These are phyloP conservation scores for Firmiana major DNA, from an alignment of 345 rosid species.

Conservation along the genomic window DNA sequence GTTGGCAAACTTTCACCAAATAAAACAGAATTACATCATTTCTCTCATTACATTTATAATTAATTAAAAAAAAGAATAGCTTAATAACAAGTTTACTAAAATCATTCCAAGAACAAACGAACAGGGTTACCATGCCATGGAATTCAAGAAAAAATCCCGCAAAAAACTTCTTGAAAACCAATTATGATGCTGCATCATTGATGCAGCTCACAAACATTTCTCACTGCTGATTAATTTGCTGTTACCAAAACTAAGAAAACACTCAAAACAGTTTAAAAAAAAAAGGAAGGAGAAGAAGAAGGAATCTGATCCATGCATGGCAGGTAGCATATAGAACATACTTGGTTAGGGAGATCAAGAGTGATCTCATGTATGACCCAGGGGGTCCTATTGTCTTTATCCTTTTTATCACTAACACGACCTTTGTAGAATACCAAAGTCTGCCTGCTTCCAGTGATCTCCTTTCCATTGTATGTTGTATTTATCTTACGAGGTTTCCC, in stretches of 20 bases:
- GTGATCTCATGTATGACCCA: constrained; percentile 39
- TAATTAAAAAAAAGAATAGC: too few species aligned
- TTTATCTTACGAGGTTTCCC: background rate
- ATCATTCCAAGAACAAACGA: background rate
- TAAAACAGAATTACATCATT: too few species aligned
- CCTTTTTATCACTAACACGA: background rate
- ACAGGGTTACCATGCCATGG: background rate
- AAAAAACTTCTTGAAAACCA: background rate
- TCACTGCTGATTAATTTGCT: background rate
- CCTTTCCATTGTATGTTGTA: background rate
- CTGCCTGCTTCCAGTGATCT: constrained; percentile 29
- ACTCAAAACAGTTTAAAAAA: background rate
- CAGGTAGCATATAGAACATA: background rate
- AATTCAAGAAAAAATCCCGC: background rate
- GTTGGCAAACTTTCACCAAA: too few species aligned
- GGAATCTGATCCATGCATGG: background rate
- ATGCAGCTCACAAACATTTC: background rate
- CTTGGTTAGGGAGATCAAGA: constrained; percentile 12
- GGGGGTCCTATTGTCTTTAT: constrained; percentile 4
- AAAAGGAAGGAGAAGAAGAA: too few species aligned
- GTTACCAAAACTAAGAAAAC: background rate
- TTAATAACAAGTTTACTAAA: too few species aligned
- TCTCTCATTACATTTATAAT: too few species aligned
- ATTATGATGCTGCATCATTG: background rate
- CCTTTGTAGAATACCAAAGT: constrained; percentile 34